Evolutionary conservation across 1,284 basidiomycete genomes (phyloP).

Genomic region (Golubevia sp.): DNA sequence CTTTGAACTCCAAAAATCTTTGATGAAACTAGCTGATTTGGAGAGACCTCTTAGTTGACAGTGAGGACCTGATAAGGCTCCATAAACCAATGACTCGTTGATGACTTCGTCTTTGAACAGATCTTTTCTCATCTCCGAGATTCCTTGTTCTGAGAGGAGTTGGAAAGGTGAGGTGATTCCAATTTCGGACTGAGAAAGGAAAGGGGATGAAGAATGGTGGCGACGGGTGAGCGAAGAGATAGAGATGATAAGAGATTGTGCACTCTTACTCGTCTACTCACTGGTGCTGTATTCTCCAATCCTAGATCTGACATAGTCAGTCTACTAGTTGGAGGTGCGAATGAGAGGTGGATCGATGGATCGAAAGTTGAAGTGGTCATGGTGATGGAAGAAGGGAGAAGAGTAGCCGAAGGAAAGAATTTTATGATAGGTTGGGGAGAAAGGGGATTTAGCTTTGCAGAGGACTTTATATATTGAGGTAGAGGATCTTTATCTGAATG

Average conservation of each 20-base stretch:
- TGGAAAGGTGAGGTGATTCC: conserved; percentile 36
- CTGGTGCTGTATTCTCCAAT: conserved; percentile 12
- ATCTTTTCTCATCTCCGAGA: conserved; percentile 31
- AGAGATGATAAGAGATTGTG: background rate
- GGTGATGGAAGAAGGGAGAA: too few relatives aligned
- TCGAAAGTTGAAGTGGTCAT: conserved; percentile 57
- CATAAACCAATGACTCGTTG: conserved; percentile 2
- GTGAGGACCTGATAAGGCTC: conserved; percentile 12
- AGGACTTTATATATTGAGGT: too few relatives aligned
- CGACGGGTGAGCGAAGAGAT: background rate
- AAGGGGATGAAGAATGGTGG: background rate
- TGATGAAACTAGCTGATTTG: conserved; percentile 10
- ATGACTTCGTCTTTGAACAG: conserved; percentile 23
- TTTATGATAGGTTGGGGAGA: too few relatives aligned
- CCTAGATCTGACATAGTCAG: conserved; percentile 29
- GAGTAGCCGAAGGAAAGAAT: too few relatives aligned
- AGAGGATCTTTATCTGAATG: too few relatives aligned
- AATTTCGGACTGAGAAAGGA: conserved; percentile 7
- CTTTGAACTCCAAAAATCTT: conserved; percentile 31
- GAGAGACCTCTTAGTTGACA: conserved; percentile 15
- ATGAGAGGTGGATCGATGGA: conserved; percentile 28
- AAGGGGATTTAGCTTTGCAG: too few relatives aligned
- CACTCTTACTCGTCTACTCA: conserved; percentile 1
- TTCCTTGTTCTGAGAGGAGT: conserved; percentile 28
- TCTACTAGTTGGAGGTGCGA: conserved; percentile 15